Base-by-base conservation (phyloP, 2,329 filamentous ascomycete genomes). In the Talaromyces sp. region DNA sequence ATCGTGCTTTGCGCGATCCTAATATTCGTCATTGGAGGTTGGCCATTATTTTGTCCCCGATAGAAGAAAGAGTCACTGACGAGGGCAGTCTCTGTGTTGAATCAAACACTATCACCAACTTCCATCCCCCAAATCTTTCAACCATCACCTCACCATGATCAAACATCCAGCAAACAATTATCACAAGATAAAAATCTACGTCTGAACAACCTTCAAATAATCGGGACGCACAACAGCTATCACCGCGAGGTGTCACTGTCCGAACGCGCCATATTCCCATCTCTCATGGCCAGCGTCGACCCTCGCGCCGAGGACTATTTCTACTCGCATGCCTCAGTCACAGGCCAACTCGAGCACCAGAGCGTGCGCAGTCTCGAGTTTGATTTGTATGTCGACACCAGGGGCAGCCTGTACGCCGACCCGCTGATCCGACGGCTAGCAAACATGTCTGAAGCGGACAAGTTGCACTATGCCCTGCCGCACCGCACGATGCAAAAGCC, bases 311-410 rank as follows among this genome's bases (percentile, higher is more conserved):
- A 62, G 54, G 32, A 58, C 46, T 62, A 56, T n/a, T 62, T 59
- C 35, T 62, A 62, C 48, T 62, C 60, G 3, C 60, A 62, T 14
- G 60, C 60, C 53, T 59, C 56, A n/a, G 60, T 62, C n/a, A 56
- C 57, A 24, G 56, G 57, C 12, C 60, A 62, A 57, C 60, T 62
- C 35, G 57, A 59, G 31, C 43, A 62, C 21, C 60, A 62, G 32
- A 41, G 32, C 14, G 57, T 62, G 17, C 60, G 60, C 57, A 62
- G 60, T 19, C 58, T 62, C 35, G 60, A 62, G 14, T 62, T 62
- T 31, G 60, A 62, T 29, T 19, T 59, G 7, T 62, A 59, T 31
- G 60, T 43, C 32, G 60, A 62, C 32, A 59, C 56, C 7, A 24
- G 53, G n/a, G 60, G 60, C 17, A 57, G 60, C 2, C 48, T 59